Evolutionary conservation across 108 stramenopile genomes (phyloP).

Genomic region (Cyclotella atomus): DNA sequence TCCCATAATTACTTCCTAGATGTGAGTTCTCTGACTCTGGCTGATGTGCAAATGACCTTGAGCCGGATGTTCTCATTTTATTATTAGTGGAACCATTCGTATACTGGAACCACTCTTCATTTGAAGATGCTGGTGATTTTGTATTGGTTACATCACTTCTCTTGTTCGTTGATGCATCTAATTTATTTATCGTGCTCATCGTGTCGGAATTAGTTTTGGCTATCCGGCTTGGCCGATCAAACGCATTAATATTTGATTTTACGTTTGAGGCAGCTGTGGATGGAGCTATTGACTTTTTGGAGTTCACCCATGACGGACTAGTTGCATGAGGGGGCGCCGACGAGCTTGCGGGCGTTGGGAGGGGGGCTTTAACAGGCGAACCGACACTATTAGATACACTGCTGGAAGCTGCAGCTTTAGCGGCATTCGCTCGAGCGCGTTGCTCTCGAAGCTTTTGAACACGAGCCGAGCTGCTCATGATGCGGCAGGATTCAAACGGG

Average conservation of each 20-base stretch:
- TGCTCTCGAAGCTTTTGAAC: not conserved
- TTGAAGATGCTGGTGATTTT: not conserved
- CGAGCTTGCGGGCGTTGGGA: not conserved
- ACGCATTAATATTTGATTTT: no score
- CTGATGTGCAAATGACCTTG: not conserved
- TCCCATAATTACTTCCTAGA: no score
- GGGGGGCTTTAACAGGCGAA: not conserved
- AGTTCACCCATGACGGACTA: not conserved
- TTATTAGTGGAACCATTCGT: conserved; percentile 16
- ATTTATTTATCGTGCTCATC: not conserved
- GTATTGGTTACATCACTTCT: not conserved
- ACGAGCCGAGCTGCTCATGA: not conserved
- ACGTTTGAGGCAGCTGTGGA: no score
- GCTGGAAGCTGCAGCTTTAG: not conserved
- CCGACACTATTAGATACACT: not conserved
- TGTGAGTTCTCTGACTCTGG: no score
- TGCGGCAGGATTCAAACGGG: not conserved
- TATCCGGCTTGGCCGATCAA: not conserved
- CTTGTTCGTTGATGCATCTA: not conserved
- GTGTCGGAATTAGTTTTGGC: not conserved
- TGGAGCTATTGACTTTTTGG: not conserved
- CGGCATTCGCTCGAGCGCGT: not conserved
- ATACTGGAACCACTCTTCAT: conserved; percentile 24
- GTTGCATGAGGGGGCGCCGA: not conserved
- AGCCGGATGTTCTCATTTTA: not conserved